Evolutionary conservation across 306 rosid species (phyloP).

Genomic region (Medicago lupulina): DNA sequence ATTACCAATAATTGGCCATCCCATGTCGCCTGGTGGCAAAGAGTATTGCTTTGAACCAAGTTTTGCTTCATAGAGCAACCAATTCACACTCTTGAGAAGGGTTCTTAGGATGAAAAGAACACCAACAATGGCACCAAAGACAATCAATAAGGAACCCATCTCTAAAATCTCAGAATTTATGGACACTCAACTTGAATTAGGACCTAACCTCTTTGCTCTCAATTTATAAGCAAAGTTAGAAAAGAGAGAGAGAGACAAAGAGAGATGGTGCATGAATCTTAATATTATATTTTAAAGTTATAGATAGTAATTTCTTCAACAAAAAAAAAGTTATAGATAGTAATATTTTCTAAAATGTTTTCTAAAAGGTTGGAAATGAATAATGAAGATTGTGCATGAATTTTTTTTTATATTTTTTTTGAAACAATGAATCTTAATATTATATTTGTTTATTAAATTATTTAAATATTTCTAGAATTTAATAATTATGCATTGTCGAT

Average conservation of each 20-base stretch:
- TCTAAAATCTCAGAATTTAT: background rate
- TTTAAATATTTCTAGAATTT: background rate
- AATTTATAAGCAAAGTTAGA: background rate
- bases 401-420: no score
- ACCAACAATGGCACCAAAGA: constrained; percentile 28
- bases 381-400: background rate
- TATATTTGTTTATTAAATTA: no score
- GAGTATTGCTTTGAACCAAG: constrained; percentile 57
- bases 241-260: no score
- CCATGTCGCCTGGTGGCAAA: constrained; percentile 87
- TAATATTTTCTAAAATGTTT: no score
- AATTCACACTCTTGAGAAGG: constrained; percentile 55
- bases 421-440: background rate
- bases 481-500: background rate
- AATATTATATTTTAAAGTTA: background rate
- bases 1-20: constrained; percentile 87
- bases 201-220: background rate
- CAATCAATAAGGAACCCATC: background rate
- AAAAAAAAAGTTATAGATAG: background rate
- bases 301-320: background rate
- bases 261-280: background rate
- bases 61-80: constrained; percentile 57
- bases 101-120: constrained; percentile 37
- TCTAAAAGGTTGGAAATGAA: background rate
- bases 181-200: background rate